Base-by-base conservation (phyloP, 2,329 filamentous ascomycete species). In the Passalora sequoiae region DNA sequence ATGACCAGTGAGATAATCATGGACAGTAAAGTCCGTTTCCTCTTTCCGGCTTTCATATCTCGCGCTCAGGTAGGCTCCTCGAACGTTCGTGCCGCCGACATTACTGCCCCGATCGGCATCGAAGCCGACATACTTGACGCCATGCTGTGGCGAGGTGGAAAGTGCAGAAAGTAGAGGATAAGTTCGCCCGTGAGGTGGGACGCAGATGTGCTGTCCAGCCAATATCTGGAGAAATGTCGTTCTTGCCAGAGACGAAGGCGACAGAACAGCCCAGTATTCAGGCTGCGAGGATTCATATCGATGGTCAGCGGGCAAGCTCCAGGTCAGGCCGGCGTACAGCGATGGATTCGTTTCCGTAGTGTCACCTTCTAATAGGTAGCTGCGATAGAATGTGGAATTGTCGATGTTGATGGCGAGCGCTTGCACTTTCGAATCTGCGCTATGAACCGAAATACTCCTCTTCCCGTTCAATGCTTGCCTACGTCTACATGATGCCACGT, bases 71-170 rank as follows among this genome's bases (percentile, higher is more conserved):
- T 96, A 96, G 4, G 88, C 83, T 15, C 85, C 84, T n/a, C 79
- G 73, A 0, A 76, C 74, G 4, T 73, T 72, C n/a, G 70, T 69
- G 2, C 76, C 74, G 4, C 77, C 68, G 10, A 77, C 68, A 22
- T 36, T 50, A 37, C 73, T 68, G 4, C 75, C 74, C 19, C 80
- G 75, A 55, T 89, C 85, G 2, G 80, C 81, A 59, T 88, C 86
- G 60, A 97, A 97, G 0, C 92, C 91, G 7, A 97, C 89, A 70
- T 95, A 91, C 55, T 83, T 82, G 45, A 98, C 84, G 0, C 88
- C 88, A 52, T 74, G 74, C 9, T 72, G 72, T 0, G 84, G 79
- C 72, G 72, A 56, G 68, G 74, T 36, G 78, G 74, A 2, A 76
- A 78, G 10, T 3, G 56, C 52, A 1, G 83, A 76, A 2, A 97